These are phyloP conservation scores for Penicillium waksmanii DNA, from an alignment of 495 filamentous ascomycete genomes.

Conservation along the genomic window DNA sequence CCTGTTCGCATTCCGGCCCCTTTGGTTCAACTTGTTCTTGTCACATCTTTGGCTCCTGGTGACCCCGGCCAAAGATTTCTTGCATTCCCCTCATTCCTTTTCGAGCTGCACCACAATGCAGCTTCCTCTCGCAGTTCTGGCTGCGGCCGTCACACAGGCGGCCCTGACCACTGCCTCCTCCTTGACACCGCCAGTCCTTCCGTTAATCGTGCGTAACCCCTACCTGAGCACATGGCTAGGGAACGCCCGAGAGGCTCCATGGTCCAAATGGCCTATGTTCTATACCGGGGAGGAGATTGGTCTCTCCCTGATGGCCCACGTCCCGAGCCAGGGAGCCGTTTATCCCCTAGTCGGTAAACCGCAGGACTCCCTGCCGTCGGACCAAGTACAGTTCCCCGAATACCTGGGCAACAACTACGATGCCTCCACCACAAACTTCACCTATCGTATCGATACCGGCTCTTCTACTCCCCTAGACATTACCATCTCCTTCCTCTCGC, in stretches of 20 bases:
- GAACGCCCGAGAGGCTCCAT: conserved; percentile 79
- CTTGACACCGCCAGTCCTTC: conserved; percentile 79
- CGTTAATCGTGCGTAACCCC: conserved; percentile 86
- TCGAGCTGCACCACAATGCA: conserved; percentile 34
- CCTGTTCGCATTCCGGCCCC: conserved; percentile 3
- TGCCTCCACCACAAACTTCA: conserved; percentile 90
- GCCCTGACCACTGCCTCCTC: conserved; percentile 45
- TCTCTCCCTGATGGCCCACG: conserved; percentile 76
- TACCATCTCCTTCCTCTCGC: conserved; percentile 85
- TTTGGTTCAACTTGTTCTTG: conserved; percentile 9
- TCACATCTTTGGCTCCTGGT: conserved; percentile 11
- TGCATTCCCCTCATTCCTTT: conserved; percentile 7
- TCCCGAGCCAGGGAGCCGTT: conserved; percentile 70
- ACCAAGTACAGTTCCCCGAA: conserved; percentile 67
- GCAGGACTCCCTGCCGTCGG: conserved; percentile 70
- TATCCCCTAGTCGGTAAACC: conserved; percentile 87
- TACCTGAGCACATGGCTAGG: conserved; percentile 89
- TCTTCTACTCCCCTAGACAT: conserved; percentile 54
- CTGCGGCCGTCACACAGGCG: conserved; percentile 39
- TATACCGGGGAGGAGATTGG: conserved; percentile 88
- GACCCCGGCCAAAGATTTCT: conserved; percentile 6
- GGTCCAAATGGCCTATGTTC: conserved; percentile 94
- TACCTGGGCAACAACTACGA: conserved; percentile 86
- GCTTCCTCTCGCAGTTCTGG: conserved; percentile 38
- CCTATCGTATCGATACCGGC: conserved; percentile 66